Conservation (phyloP, 805 yeast species). For the Candida jianshihensis region DNA sequence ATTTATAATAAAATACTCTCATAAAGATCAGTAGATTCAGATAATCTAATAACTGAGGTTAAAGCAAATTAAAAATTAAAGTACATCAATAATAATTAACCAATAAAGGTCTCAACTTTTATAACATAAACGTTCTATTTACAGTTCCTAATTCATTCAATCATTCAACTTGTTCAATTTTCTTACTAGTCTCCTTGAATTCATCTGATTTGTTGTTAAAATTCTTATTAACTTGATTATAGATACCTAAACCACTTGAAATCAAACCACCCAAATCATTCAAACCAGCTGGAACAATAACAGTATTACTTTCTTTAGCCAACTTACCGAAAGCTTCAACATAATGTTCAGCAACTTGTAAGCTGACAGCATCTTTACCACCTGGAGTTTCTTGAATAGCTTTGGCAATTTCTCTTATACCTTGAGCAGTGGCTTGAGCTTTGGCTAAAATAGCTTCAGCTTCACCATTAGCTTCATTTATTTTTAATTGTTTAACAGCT, state of each 20-base stretch:
- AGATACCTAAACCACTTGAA: conserved; percentile 72
- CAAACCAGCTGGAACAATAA: conserved; percentile 69
- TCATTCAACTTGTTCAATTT: conserved; percentile 6
- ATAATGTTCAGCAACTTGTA: conserved; percentile 79
- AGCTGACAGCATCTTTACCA: conserved; percentile 67
- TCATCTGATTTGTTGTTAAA: neutral
- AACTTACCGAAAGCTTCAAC: conserved; percentile 75
- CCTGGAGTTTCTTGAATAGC: conserved; percentile 65
- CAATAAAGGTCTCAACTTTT: too few species aligned
- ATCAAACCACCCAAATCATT: conserved; percentile 70
- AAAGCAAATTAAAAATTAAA: too few species aligned
- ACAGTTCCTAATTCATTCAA: too few species aligned
- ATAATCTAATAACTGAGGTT: too few species aligned
- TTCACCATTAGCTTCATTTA: conserved; percentile 69
- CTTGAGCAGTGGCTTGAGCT: conserved; percentile 69
- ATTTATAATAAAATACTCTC: too few species aligned
- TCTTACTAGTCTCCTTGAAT: neutral
- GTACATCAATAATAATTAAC: too few species aligned
- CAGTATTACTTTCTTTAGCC: conserved; percentile 76
- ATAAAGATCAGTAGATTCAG: too few species aligned
- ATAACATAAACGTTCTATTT: too few species aligned
- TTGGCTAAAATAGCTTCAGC: conserved; percentile 59
- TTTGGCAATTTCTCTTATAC: conserved; percentile 54
- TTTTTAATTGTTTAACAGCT: conserved; percentile 52
- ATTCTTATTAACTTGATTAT: conserved; percentile 40